Percentiles rank a stretch among this genome's conserved stretches.
Conservation (phyloP, 306 rosid genomes). For the Fagus sylvatica region DNA sequence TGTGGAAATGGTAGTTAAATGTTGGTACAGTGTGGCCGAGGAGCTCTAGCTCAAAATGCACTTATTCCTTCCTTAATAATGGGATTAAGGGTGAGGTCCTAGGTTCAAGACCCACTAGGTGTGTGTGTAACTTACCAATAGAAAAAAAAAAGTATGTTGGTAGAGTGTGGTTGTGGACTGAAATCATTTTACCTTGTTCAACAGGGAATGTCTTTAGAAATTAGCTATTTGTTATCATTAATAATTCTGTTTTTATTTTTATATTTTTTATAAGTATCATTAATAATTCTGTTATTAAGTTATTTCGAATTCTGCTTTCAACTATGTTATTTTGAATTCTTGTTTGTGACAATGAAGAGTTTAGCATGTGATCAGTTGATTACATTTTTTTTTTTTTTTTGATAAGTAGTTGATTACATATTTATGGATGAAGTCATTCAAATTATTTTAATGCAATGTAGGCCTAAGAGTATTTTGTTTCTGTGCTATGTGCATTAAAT, state of each 20-base stretch:
- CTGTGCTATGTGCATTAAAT: background rate
- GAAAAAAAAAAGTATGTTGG: no score
- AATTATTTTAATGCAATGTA: background rate
- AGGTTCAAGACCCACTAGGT: no score
- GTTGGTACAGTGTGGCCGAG: no score
- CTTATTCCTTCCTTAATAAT: no score
- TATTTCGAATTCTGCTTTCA: slow-evolving; percentile 14
- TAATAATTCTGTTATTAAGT: background rate
- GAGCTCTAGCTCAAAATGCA: no score
- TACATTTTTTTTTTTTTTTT: background rate
- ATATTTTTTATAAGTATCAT: background rate
- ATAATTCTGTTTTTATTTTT: background rate
- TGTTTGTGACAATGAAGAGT: background rate
- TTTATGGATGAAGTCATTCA: background rate
- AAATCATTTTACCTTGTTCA: slow-evolving; percentile 8
- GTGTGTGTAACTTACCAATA: no score
- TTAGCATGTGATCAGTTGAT: background rate
- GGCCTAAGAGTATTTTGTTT: background rate
- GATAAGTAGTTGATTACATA: background rate
- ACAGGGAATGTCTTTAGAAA: background rate
- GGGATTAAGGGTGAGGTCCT: no score
- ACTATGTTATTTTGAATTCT: background rate
- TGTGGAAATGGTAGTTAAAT: no score
- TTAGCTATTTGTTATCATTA: slow-evolving; percentile 14
- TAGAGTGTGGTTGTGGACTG: slow-evolving; percentile 3